Evolutionary conservation across 2,329 filamentous ascomycete species (phyloP).

Genomic region (Mycogone perniciosa): DNA sequence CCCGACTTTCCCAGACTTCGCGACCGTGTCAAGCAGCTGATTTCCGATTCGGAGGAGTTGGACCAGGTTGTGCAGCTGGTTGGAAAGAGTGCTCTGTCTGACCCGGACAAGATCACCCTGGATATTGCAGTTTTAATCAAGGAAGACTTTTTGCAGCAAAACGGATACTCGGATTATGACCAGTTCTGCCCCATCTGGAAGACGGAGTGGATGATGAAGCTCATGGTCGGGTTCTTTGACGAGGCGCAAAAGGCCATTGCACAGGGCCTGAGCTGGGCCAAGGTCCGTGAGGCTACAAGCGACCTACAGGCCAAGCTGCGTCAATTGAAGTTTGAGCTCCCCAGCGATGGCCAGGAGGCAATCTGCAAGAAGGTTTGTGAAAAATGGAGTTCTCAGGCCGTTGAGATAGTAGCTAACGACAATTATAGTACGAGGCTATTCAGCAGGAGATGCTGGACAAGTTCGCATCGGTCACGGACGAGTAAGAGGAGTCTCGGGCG

Average conservation of each 20-base stretch:
- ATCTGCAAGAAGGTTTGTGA: constrained; percentile 75
- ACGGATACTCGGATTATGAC: constrained; percentile 98
- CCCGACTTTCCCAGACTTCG: constrained; percentile 91
- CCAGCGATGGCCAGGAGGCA: constrained; percentile 72
- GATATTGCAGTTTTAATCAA: constrained; percentile 89
- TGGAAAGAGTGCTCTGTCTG: constrained; percentile 91
- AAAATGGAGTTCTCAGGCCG: background rate
- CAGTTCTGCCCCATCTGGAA: constrained; percentile 99
- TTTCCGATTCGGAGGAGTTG: constrained; percentile 92
- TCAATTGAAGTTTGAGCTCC: constrained; percentile 95
- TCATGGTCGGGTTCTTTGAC: constrained; percentile 96
- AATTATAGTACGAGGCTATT: constrained; percentile 75
- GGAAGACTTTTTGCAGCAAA: constrained; percentile 98
- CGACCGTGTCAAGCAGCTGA: constrained; percentile 86
- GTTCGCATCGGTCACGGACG: constrained; percentile 92
- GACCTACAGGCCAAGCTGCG: constrained; percentile 81
- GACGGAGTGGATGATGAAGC: constrained; percentile 99
- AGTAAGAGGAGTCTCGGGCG: constrained; percentile 52
- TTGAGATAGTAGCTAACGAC: constrained; percentile 31
- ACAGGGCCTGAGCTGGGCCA: constrained; percentile 85
- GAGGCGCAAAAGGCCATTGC: constrained; percentile 92
- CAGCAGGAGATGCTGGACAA: constrained; percentile 92
- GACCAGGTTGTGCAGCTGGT: constrained; percentile 98
- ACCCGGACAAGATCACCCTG: constrained; percentile 96
- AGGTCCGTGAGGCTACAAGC: constrained; percentile 82